Conservation (phyloP, 1,284 basidiomycete genomes). For the Apiotrichum brassicae region DNA sequence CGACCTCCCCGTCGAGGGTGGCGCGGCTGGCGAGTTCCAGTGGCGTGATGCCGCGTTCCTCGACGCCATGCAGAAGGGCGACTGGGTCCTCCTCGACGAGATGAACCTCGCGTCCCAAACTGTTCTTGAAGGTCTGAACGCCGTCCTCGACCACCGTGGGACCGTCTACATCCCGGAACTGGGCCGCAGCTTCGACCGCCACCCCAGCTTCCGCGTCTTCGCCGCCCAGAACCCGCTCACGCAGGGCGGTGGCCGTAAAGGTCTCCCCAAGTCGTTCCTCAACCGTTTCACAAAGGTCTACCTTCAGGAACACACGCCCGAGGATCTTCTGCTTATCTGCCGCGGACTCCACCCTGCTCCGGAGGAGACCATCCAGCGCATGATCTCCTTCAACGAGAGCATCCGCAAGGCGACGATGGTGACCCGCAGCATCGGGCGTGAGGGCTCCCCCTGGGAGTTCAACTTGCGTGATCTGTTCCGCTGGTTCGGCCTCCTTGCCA, state of each 20-base stretch:
- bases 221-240: conserved; percentile 95
- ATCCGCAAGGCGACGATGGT: conserved; percentile 67
- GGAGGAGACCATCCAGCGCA: conserved; percentile 57
- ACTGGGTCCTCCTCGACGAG: conserved; percentile 97
- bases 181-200: conserved; percentile 77
- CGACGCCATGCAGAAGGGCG: conserved; percentile 81
- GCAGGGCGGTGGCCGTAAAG: conserved; percentile 96
- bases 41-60: conserved; percentile 98
- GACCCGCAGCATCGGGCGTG: conserved; percentile 65
- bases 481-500: conserved; percentile 58
- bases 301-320: conserved; percentile 73
- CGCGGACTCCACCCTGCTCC: conserved; percentile 64
- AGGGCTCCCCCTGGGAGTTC: conserved; percentile 97
- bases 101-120: conserved; percentile 97
- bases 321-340: conserved; percentile 77
- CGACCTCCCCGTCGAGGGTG: conserved; percentile 91
- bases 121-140: conserved; percentile 94
- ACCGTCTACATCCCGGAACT: conserved; percentile 93
- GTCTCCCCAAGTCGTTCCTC: conserved; percentile 92
- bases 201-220: conserved; percentile 91
- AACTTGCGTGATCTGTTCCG: conserved; percentile 92
- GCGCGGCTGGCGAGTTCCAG: conserved; percentile 82
- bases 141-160: conserved; percentile 92
- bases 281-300: conserved; percentile 98
- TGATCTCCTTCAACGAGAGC: conserved; percentile 77